Percentiles rank a stretch among this genome's conserved stretches.
Conservation (phyloP, 805 yeast species). For the Yamadazyma olivae region DNA sequence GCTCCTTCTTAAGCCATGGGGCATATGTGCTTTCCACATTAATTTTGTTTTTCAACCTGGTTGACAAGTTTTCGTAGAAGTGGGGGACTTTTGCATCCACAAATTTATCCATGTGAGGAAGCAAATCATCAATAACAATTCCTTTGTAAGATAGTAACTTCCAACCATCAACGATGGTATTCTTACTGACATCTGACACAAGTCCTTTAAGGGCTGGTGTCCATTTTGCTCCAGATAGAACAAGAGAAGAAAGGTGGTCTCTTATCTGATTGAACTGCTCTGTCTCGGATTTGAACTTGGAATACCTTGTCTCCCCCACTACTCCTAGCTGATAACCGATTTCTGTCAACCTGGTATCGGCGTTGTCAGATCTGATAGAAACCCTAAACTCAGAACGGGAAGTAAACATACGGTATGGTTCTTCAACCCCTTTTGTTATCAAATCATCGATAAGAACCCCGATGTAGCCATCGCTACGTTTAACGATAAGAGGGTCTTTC, state of each 20-base stretch:
- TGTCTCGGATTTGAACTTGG: constrained; percentile 42
- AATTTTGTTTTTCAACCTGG: constrained; percentile 55
- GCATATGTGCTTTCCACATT: constrained; percentile 80
- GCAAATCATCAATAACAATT: constrained; percentile 23
- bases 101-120: constrained; percentile 24
- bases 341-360: constrained; percentile 79
- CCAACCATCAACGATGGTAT: constrained; percentile 52
- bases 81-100: constrained; percentile 21
- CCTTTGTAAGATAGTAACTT: constrained; percentile 63
- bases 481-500: constrained; percentile 48
- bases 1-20: constrained; percentile 75
- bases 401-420: constrained; percentile 97
- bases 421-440: constrained; percentile 92
- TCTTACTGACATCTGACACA: constrained; percentile 46
- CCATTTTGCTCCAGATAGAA: constrained; percentile 65
- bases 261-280: constrained; percentile 42
- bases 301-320: constrained; percentile 59
- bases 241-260: constrained; percentile 41
- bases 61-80: constrained; percentile 19
- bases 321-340: constrained; percentile 66
- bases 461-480: constrained; percentile 80
- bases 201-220: constrained; percentile 41
- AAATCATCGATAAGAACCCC: constrained; percentile 94
- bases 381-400: constrained; percentile 92
- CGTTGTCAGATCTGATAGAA: constrained; percentile 89